Evolutionary conservation across 2,329 filamentous ascomycete genomes (phyloP), one percentile per base, ranked within the genome.

Genomic region (Microdochium bolleyi): DNA sequence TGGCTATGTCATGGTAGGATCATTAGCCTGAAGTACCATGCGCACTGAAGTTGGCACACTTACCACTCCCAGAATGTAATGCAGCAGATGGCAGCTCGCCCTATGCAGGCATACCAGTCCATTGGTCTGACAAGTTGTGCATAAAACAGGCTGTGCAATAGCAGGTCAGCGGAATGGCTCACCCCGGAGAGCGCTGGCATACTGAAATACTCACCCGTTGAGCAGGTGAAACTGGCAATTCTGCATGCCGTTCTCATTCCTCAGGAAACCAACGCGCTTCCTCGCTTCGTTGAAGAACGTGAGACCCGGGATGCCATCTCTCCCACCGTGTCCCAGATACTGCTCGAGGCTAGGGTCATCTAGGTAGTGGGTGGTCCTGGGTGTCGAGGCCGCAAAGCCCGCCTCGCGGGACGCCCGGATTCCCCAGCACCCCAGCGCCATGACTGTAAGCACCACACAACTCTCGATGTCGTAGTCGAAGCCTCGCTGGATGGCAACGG

Each of bases 241-340:
- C 57, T 75, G 74, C 3, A 80, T 58, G 49, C 75, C 71, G 38
- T 74, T 76, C 52, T 75, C 72, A 51, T 70, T 73, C 66, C 77
- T 74, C 57, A 78, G 63, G 55, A 78, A 77, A 2, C 77, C 77
- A 54, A 77, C 71, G 3, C 76, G 71, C 53, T 72, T 73, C 19
- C 77, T 71, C 7, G 75, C 75, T 60, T 79, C 76, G 52, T 80
- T 79, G 63, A 79, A 78, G 57, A 79, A 79, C 24, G 71, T 73
- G 38, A 79, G 57, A 0, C 77, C 77, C 3, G 41, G 41, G 21
- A 46, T 46, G 41, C 41, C 41, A 2, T 73, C 64, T 22, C 70
- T 70, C 30, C 73, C 69, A 55, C 67, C 67, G 46, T 62, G 63
- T 8, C 69, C 63, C 19, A 70, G 54, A 49, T 38, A 52, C 53